These are phyloP conservation scores for Ophiosphaerella herpotricha DNA, from an alignment of 2,329 filamentous ascomycete genomes.

Conservation along the genomic window DNA sequence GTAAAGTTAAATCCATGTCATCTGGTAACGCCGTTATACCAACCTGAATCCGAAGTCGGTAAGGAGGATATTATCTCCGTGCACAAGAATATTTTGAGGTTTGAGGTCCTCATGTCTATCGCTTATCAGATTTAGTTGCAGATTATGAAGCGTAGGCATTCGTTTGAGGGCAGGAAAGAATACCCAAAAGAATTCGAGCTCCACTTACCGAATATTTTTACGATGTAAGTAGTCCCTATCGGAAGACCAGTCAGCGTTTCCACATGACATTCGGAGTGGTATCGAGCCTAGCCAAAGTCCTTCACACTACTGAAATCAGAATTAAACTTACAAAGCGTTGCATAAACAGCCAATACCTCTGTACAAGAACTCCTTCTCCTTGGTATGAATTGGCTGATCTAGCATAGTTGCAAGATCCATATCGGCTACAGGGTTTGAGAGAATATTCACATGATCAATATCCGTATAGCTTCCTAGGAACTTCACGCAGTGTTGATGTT, in stretches of 20 bases:
- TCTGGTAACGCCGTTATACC: neutral
- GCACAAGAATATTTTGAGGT: conserved; percentile 24
- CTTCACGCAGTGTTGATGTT: conserved; percentile 17
- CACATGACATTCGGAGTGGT: too few species aligned
- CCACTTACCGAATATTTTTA: conserved; percentile 10
- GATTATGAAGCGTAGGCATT: neutral
- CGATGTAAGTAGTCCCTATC: conserved; percentile 12
- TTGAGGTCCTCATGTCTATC: conserved; percentile 24
- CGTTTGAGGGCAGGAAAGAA: neutral
- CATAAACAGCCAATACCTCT: conserved; percentile 13
- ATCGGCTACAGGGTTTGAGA: conserved; percentile 19
- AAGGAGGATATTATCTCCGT: conserved; percentile 18
- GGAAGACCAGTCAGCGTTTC: too few species aligned
- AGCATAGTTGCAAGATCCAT: conserved; percentile 20
- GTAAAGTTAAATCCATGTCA: too few species aligned
- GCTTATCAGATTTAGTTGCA: neutral
- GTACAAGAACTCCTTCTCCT: conserved; percentile 2
- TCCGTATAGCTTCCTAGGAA: conserved; percentile 21
- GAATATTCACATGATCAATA: conserved; percentile 13
- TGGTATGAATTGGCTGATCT: neutral
- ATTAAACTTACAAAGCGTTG: conserved; percentile 4
- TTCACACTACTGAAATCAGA: too few species aligned
- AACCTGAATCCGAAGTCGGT: conserved; percentile 26
- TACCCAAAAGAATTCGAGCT: neutral
- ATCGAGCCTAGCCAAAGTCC: too few species aligned